Conservation (phyloP, 225 moss, liverwort and hornwort species). For the Lunularia cruciata region DNA sequence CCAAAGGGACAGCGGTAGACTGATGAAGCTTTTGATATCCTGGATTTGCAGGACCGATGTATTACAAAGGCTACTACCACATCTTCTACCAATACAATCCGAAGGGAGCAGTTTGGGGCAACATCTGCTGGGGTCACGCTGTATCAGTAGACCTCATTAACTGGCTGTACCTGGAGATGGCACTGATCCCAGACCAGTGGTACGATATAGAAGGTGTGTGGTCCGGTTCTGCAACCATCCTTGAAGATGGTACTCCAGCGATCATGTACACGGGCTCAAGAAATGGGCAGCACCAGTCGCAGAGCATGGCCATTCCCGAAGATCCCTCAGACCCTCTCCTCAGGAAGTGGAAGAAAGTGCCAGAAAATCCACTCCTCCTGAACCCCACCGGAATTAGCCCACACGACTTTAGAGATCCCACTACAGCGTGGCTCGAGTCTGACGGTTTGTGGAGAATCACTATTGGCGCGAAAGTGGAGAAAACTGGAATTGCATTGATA, state of each 20-base stretch:
- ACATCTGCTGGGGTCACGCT: conserved; percentile 78
- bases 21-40: not conserved
- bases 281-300: conserved; percentile 49
- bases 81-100: conserved; percentile 91
- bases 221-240: conserved; percentile 66
- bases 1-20: too few species aligned
- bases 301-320: conserved; percentile 64
- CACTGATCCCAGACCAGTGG: conserved; percentile 60
- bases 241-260: conserved; percentile 56
- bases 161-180: conserved; percentile 70
- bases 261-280: conserved; percentile 75
- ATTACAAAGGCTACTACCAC: conserved; percentile 73
- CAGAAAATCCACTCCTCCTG: conserved; percentile 54
- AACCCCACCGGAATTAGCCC: conserved; percentile 38
- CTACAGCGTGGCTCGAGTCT: conserved; percentile 61
- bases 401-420: conserved; percentile 76
- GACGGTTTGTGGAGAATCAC: conserved; percentile 65
- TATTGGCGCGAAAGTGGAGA: conserved; percentile 57
- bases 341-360: conserved; percentile 59
- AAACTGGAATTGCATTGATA: conserved; percentile 57
- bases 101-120: conserved; percentile 46
- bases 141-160: conserved; percentile 72
- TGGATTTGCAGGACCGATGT: conserved; percentile 62
- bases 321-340: conserved; percentile 65
- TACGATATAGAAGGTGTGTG: conserved; percentile 79